Evolutionary conservation across 2,329 filamentous ascomycete species (phyloP).

Genomic region (Penicillium paneum): DNA sequence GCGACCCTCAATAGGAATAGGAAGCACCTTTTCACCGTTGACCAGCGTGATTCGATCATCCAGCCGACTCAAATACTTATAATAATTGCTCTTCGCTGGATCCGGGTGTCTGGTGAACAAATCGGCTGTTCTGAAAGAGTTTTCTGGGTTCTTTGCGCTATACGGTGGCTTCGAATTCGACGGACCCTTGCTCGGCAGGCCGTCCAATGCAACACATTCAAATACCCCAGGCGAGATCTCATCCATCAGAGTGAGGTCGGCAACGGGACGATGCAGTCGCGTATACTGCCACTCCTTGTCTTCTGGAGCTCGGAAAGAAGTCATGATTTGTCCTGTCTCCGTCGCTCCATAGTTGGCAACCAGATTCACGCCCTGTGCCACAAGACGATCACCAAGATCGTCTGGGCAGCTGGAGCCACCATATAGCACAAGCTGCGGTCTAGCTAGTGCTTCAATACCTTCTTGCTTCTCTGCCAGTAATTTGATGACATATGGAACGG

Average conservation of each 20-base stretch:
- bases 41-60: constrained; percentile 50
- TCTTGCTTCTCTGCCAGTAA: constrained; percentile 57
- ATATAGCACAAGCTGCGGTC: constrained; percentile 53
- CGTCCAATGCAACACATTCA: constrained; percentile 38
- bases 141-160: constrained; percentile 43
- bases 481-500: constrained; percentile 63
- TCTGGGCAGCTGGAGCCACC: constrained; percentile 59
- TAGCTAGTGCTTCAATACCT: constrained; percentile 49
- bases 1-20: constrained; percentile 51
- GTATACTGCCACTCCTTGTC: constrained; percentile 63
- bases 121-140: constrained; percentile 58
- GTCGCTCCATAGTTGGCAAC: constrained; percentile 50
- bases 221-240: constrained; percentile 38
- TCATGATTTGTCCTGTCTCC: constrained; percentile 61
- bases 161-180: constrained; percentile 44
- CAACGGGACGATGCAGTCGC: constrained; percentile 40
- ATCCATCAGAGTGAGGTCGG: constrained; percentile 43
- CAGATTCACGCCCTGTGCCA: constrained; percentile 50
- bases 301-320: constrained; percentile 51
- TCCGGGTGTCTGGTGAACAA: constrained; percentile 46
- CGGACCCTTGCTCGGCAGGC: constrained; percentile 38
- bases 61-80: constrained; percentile 45
- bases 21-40: constrained; percentile 51
- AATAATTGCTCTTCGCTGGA: constrained; percentile 37
- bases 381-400: constrained; percentile 54